Percentiles rank a stretch among this genome's conserved stretches.
Conservation (phyloP, 1,139 yeast genomes). For the Yamadazyma jaroonii region DNA sequence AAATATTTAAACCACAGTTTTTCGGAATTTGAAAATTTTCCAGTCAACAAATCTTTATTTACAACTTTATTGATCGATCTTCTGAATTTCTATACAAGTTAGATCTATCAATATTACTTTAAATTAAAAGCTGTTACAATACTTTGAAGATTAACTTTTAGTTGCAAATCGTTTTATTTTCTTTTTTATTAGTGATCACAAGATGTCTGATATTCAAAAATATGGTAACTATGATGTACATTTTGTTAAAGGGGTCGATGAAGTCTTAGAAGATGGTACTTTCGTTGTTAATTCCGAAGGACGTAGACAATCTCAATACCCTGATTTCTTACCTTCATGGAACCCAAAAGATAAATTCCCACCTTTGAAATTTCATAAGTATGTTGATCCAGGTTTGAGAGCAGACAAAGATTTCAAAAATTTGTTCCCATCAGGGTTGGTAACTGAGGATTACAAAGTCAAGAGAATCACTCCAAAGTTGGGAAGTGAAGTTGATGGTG, state of each 20-base stretch:
- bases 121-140: too few species aligned
- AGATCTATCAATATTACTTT: too few species aligned
- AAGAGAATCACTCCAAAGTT: constrained; percentile 55
- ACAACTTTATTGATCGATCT: too few species aligned
- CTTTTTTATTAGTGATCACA: background rate
- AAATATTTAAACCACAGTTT: background rate
- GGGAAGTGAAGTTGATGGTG: constrained; percentile 58
- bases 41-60: background rate
- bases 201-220: constrained; percentile 14
- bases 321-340: constrained; percentile 51
- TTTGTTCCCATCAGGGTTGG: constrained; percentile 35
- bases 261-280: constrained; percentile 36
- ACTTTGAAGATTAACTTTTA: too few species aligned
- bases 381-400: constrained; percentile 48
- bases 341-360: constrained; percentile 38
- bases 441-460: constrained; percentile 19
- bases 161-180: too few species aligned
- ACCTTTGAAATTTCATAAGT: constrained; percentile 46
- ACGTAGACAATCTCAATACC: constrained; percentile 25
- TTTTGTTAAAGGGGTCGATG: constrained; percentile 36
- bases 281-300: constrained; percentile 24
- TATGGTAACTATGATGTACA: constrained; percentile 43
- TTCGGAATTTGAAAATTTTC: constrained; percentile 1
- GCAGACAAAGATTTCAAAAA: constrained; percentile 53
- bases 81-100: background rate